These are phyloP conservation scores for Vitis hybrid DNA, from an alignment of 177 flowering plant genomes.

Conservation along the genomic window DNA sequence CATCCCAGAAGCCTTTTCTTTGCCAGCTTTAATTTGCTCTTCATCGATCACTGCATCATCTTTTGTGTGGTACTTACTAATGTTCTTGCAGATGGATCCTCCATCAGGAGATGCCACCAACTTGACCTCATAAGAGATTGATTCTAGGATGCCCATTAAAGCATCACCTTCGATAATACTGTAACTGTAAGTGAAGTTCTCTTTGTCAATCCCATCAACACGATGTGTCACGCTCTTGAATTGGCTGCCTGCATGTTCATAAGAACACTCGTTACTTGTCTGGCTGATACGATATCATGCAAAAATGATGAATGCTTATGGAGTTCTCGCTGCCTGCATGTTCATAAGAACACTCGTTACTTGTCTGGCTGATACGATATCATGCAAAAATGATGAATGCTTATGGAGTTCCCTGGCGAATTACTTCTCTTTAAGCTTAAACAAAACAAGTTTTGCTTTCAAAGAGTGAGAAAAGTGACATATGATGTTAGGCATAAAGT, in stretches of 20 bases:
- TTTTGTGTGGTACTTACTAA: conserved; percentile 7
- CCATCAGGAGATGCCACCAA: conserved; percentile 17
- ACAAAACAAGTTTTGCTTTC: too few species aligned
- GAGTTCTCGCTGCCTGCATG: too few species aligned
- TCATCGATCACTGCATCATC: conserved; percentile 22
- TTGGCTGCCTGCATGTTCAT: background rate
- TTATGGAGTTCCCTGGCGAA: too few species aligned
- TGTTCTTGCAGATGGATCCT: conserved; percentile 31
- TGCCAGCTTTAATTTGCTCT: conserved; percentile 24
- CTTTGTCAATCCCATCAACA: conserved; percentile 13
- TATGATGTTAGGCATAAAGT: too few species aligned
- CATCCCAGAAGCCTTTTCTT: conserved; percentile 12
- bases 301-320: too few species aligned
- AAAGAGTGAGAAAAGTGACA: too few species aligned
- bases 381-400: too few species aligned
- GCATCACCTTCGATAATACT: conserved; percentile 25
- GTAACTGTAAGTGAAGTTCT: conserved; percentile 9
- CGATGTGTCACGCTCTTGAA: background rate
- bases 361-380: too few species aligned
- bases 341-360: too few species aligned
- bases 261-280: too few species aligned
- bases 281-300: too few species aligned
- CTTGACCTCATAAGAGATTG: conserved; percentile 23
- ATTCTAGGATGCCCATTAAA: conserved; percentile 17
- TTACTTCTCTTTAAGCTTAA: too few species aligned